A percentile compares a stretch with the other conserved stretches of the same genome.
These are phyloP conservation scores for Carnegiea gigantea DNA, from an alignment of 179 eudicot genomes.

Conservation along the genomic window DNA sequence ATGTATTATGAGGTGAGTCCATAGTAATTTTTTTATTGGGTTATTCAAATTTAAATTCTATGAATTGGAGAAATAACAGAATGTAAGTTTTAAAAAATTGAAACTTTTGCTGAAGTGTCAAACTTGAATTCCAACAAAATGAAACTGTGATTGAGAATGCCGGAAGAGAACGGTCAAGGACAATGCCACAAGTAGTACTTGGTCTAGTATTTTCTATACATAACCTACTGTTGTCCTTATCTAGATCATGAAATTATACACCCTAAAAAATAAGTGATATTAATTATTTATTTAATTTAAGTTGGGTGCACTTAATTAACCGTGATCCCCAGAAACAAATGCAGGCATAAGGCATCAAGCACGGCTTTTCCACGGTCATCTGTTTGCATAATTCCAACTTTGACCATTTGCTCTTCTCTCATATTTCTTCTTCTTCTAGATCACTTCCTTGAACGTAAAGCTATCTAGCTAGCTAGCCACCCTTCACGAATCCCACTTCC, in stretches of 20 bases:
- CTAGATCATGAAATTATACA: neutral
- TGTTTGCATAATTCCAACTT: constrained; percentile 23
- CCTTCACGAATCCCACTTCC: neutral
- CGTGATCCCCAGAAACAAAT: neutral
- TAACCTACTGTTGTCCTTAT: neutral
- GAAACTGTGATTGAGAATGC: no score
- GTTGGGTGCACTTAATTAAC: neutral
- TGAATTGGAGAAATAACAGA: no score
- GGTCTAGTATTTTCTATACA: neutral
- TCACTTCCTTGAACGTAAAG: constrained; percentile 42
- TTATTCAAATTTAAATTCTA: no score
- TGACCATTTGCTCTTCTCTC: constrained; percentile 21
- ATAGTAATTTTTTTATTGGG: no score
- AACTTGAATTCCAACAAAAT: no score
- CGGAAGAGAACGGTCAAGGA: neutral
- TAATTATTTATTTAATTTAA: no score
- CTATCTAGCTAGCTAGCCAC: neutral
- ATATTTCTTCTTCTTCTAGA: neutral
- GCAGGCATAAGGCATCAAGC: neutral
- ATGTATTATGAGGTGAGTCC: no score
- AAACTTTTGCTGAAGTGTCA: no score
- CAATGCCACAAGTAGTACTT: neutral
- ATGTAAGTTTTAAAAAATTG: no score
- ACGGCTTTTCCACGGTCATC: constrained; percentile 24
- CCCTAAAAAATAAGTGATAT: no score